Evolutionary conservation across 2,329 filamentous ascomycete species (phyloP).

Genomic region (Diaporthe helianthi): DNA sequence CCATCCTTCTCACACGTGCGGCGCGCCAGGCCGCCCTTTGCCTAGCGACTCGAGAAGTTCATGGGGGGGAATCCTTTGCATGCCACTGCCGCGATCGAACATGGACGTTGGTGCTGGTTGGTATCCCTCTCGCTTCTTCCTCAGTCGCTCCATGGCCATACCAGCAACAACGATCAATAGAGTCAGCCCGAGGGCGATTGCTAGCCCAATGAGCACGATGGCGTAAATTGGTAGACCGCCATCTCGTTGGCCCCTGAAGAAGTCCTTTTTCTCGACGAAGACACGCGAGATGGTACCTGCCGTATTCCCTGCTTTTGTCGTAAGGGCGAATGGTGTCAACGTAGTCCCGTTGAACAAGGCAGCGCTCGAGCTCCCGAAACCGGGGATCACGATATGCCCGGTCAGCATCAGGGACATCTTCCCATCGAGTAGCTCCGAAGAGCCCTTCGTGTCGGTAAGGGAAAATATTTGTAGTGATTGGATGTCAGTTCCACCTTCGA

Average conservation of each 20-base stretch:
- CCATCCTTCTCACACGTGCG: conserved; percentile 53
- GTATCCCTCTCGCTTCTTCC: conserved; percentile 82
- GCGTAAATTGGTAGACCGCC: conserved; percentile 32
- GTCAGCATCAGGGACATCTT: conserved; percentile 81
- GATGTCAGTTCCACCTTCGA: conserved; percentile 73
- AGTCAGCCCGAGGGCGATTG: conserved; percentile 77
- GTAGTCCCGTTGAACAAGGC: conserved; percentile 85
- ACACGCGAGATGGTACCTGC: conserved; percentile 80
- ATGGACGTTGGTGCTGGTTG: conserved; percentile 75
- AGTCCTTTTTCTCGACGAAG: conserved; percentile 82
- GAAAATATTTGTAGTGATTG: conserved; percentile 83
- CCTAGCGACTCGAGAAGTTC: conserved; percentile 64
- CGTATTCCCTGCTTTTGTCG: conserved; percentile 69
- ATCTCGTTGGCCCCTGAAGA: conserved; percentile 64
- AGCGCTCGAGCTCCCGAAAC: conserved; percentile 82
- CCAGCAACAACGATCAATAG: conserved; percentile 79
- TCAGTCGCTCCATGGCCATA: conserved; percentile 75
- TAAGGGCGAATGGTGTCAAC: conserved; percentile 81
- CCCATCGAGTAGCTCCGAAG: conserved; percentile 67
- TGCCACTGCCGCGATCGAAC: conserved; percentile 65
- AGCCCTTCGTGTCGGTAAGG: conserved; percentile 71
- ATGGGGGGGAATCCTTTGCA: conserved; percentile 66
- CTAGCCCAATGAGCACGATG: conserved; percentile 80
- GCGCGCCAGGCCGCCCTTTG: conserved; percentile 55
- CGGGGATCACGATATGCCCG: conserved; percentile 78